These are phyloP conservation scores for Diversispora epigaea DNA, from an alignment of 192 early-diverging fungal species.

Conservation along the genomic window DNA sequence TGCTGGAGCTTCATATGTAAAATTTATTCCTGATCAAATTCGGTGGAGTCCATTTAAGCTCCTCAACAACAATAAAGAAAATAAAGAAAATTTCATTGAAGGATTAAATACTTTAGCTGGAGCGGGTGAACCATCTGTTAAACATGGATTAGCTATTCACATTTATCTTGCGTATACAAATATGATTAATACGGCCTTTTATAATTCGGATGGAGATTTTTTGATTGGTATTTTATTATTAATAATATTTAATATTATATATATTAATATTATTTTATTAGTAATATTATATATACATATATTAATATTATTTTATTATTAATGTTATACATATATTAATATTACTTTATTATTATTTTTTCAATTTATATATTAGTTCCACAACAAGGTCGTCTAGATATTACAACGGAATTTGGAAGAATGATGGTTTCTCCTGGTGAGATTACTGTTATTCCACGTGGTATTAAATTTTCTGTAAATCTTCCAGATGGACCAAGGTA, in stretches of 20 bases:
- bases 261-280: background rate
- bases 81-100: constrained; percentile 67
- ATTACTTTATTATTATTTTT: background rate
- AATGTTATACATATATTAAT: too few species aligned
- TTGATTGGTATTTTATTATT: constrained; percentile 66
- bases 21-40: constrained; percentile 80
- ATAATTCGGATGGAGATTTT: constrained; percentile 91
- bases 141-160: constrained; percentile 81
- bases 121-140: constrained; percentile 75
- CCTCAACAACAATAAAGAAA: constrained; percentile 54
- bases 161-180: constrained; percentile 74
- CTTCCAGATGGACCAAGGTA: constrained; percentile 75
- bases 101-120: constrained; percentile 85
- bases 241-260: too few species aligned
- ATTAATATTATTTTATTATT: background rate
- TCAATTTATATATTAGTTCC: constrained; percentile 59
- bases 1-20: constrained; percentile 48
- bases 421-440: constrained; percentile 84
- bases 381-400: constrained; percentile 85
- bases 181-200: constrained; percentile 80
- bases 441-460: constrained; percentile 91
- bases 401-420: constrained; percentile 88
- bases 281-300: too few species aligned
- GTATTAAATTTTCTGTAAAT: constrained; percentile 81
- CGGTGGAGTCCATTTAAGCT: constrained; percentile 89